phyloP scores from a whole-genome alignment of 208 protist species.

The Wallacemonas sp. region DNA sequence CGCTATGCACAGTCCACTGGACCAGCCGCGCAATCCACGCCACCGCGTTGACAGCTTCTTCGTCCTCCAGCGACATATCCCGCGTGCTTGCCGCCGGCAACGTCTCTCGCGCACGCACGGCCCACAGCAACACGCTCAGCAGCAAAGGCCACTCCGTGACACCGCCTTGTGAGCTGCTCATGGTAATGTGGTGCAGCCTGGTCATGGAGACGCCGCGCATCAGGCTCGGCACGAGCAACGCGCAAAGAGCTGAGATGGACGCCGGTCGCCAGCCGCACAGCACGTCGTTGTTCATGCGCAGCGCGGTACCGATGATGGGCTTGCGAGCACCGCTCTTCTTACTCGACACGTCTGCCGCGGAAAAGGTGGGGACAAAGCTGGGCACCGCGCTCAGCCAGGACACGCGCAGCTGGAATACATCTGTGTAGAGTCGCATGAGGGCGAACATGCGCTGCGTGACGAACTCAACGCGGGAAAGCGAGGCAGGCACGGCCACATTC shows the following conservation, averaged over 20 bases:
- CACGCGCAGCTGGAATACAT: slow-evolving; percentile 76
- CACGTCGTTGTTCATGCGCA: slow-evolving; percentile 44
- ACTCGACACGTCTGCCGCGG: not conserved
- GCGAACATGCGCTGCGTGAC: slow-evolving; percentile 76
- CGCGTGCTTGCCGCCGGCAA: not conserved
- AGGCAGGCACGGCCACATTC: too few relatives aligned
- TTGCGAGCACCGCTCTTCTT: not conserved
- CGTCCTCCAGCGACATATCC: slow-evolving; percentile 10
- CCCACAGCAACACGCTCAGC: slow-evolving; percentile 81
- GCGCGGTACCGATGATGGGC: slow-evolving; percentile 43
- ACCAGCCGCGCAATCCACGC: slow-evolving; percentile 77
- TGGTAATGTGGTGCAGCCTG: slow-evolving; percentile 88
- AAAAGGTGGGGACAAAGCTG: slow-evolving; percentile 53
- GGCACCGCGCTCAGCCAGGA: slow-evolving; percentile 82
- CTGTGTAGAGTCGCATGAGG: slow-evolving; percentile 75
- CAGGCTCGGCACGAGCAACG: slow-evolving; percentile 65
- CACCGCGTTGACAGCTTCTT: slow-evolving; percentile 40
- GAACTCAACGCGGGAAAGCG: slow-evolving; percentile 54
- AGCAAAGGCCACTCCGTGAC: slow-evolving; percentile 85
- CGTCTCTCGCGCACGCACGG: slow-evolving; percentile 30
- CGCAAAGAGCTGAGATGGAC: slow-evolving; percentile 66
- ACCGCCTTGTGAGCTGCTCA: slow-evolving; percentile 48
- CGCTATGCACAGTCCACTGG: slow-evolving; percentile 85
- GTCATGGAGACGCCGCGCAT: slow-evolving; percentile 67
- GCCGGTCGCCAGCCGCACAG: slow-evolving; percentile 31